These are phyloP conservation scores for Alnus rubra DNA, from an alignment of 306 rosid genomes.

Conservation along the genomic window DNA sequence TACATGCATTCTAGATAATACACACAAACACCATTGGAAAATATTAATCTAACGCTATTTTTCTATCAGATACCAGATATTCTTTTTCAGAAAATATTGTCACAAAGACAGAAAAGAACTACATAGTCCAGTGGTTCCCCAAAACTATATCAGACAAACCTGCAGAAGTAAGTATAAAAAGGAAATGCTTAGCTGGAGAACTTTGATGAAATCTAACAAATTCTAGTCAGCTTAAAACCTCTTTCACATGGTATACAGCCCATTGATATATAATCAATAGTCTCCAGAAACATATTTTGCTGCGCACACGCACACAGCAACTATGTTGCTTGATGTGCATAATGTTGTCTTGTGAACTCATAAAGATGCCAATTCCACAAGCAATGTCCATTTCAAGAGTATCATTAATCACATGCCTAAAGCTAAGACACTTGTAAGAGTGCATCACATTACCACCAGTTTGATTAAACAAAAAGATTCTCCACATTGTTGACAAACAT, in stretches of 20 bases:
- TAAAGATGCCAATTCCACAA: neutral
- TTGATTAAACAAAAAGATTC: neutral
- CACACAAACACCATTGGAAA: neutral
- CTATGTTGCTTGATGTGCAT: too few species aligned
- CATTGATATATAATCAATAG: neutral
- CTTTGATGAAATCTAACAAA: neutral
- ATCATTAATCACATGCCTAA: neutral
- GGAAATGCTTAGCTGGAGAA: neutral
- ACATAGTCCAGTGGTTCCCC: neutral
- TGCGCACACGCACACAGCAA: too few species aligned
- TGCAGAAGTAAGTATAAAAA: neutral
- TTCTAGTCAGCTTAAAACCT: neutral
- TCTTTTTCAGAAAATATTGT: neutral
- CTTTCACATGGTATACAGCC: neutral
- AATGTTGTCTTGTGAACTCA: neutral
- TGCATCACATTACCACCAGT: neutral
- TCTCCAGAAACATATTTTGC: too few species aligned
- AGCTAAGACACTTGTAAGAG: neutral
- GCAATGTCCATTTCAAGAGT: neutral
- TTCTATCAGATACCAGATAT: neutral
- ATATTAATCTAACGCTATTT: neutral
- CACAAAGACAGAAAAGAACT: neutral
- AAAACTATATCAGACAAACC: neutral
- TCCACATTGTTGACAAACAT: slow-evolving; percentile 2
- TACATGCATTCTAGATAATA: neutral